phyloP scores from a whole-genome alignment of 2,329 filamentous ascomycete species.

The Byssochlamys sp. region DNA sequence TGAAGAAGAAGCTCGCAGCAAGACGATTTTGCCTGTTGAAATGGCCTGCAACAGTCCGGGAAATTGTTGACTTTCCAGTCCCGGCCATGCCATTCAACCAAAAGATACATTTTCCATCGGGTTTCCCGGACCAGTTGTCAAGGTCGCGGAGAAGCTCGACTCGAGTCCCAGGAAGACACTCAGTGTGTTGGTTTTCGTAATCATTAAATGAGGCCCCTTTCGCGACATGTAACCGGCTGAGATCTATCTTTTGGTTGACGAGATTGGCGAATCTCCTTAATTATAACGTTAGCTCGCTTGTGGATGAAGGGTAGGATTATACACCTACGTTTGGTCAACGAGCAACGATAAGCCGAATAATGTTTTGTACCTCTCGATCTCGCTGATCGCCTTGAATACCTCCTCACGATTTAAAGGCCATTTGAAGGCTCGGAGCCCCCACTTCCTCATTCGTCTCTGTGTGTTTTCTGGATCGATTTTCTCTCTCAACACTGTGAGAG shows the following conservation, averaged over 20 bases:
- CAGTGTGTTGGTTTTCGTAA: too few species aligned
- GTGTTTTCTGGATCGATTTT: too few species aligned
- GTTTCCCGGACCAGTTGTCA: too few species aligned
- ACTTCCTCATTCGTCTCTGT: neutral
- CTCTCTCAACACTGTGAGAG: too few species aligned
- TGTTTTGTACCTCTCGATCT: neutral
- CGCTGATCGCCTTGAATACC: neutral
- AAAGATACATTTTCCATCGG: conserved; percentile 17
- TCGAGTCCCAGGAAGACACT: too few species aligned
- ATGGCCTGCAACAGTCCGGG: conserved; percentile 23
- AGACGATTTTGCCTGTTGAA: conserved; percentile 15
- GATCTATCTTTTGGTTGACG: too few species aligned
- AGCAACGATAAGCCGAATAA: neutral
- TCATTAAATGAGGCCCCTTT: too few species aligned
- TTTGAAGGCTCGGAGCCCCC: neutral
- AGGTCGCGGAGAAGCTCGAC: too few species aligned
- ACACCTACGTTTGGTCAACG: conserved; percentile 1
- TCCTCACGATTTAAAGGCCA: neutral
- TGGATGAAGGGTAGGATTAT: too few species aligned
- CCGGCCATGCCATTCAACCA: conserved; percentile 33
- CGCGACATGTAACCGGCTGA: too few species aligned
- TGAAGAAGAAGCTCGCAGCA: conserved; percentile 39
- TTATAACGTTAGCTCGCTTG: too few species aligned
- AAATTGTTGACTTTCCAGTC: conserved; percentile 21
- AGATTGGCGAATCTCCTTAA: too few species aligned